A percentile compares a stretch with the other conserved stretches of the same genome.
phyloP scores from a whole-genome alignment of 2,329 filamentous ascomycete genomes.

The Clarireedia paspali region DNA sequence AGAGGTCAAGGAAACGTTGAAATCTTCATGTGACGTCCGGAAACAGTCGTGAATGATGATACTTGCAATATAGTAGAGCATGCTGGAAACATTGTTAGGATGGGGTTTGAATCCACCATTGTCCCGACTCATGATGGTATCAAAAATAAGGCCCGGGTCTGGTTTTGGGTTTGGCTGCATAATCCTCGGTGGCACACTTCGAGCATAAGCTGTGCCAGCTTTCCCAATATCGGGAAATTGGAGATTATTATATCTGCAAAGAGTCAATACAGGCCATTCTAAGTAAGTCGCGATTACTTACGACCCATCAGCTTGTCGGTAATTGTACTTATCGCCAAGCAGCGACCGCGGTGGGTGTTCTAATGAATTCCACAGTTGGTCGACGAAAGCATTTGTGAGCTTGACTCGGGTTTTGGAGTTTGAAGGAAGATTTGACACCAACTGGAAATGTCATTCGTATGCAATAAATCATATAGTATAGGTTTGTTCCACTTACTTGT shows the following conservation, averaged over 20 bases:
- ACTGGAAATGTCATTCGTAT: slow-evolving; percentile 29
- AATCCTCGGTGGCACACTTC: slow-evolving; percentile 52
- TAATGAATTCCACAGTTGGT: slow-evolving; percentile 61
- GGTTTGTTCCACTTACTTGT: slow-evolving; percentile 32
- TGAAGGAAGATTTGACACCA: slow-evolving; percentile 57
- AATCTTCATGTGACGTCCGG: slow-evolving; percentile 19
- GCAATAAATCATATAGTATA: not conserved
- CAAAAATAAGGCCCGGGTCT: slow-evolving; percentile 55
- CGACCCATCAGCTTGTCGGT: slow-evolving; percentile 57
- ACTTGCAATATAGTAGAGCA: slow-evolving; percentile 42
- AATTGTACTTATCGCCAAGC: slow-evolving; percentile 52
- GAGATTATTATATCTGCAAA: slow-evolving; percentile 38
- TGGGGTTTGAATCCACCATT: slow-evolving; percentile 29
- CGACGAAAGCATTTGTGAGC: slow-evolving; percentile 60
- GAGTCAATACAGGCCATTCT: not conserved
- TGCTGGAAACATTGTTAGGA: slow-evolving; percentile 37
- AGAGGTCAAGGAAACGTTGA: slow-evolving; percentile 13
- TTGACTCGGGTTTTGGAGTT: slow-evolving; percentile 44
- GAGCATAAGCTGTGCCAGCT: slow-evolving; percentile 58
- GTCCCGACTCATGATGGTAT: slow-evolving; percentile 42
- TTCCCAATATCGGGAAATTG: slow-evolving; percentile 57
- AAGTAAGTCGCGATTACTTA: slow-evolving; percentile 36
- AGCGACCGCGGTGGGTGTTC: slow-evolving; percentile 65
- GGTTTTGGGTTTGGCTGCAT: slow-evolving; percentile 51
- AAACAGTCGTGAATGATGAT: slow-evolving; percentile 47